Conservation (phyloP, 2,329 filamentous ascomycete genomes). For the Sporothrix euskadiensis region DNA sequence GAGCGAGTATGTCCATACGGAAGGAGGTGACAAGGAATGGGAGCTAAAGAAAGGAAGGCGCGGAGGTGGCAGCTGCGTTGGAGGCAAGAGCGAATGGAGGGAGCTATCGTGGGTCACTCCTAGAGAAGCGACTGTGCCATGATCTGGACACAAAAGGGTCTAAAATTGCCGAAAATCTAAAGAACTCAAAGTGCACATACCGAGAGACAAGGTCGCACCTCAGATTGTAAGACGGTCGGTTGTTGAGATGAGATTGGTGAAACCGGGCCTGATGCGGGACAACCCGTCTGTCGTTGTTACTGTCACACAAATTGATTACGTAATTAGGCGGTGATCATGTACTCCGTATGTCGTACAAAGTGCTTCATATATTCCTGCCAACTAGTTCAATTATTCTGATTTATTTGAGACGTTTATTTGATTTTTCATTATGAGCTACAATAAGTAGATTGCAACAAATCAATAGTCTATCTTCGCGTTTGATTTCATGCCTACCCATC, state of each 20-base stretch:
- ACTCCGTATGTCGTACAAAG: too few species aligned
- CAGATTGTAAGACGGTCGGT: too few species aligned
- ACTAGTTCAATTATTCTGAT: neutral
- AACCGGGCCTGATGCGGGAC: neutral
- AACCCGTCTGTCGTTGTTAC: neutral
- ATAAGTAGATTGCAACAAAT: too few species aligned
- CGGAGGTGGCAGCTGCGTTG: neutral
- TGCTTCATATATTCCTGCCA: too few species aligned
- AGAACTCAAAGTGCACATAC: neutral
- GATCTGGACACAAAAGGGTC: neutral
- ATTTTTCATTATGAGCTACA: neutral
- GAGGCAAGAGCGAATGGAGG: neutral
- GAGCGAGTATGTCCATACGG: conserved; percentile 24
- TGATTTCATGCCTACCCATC: neutral
- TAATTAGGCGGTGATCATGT: neutral
- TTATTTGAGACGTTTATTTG: neutral
- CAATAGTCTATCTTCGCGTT: neutral
- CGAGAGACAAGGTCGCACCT: neutral
- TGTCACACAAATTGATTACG: conserved; percentile 5
- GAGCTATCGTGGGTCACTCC: conserved; percentile 4
- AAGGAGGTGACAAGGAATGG: neutral
- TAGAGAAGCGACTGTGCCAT: neutral
- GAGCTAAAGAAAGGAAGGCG: neutral
- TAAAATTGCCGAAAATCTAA: neutral
- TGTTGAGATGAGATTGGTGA: neutral